Percentiles rank a stretch among this genome's conserved stretches.
phyloP scores from a whole-genome alignment of 2,329 filamentous ascomycete genomes.

The Botrytis cinerea region DNA sequence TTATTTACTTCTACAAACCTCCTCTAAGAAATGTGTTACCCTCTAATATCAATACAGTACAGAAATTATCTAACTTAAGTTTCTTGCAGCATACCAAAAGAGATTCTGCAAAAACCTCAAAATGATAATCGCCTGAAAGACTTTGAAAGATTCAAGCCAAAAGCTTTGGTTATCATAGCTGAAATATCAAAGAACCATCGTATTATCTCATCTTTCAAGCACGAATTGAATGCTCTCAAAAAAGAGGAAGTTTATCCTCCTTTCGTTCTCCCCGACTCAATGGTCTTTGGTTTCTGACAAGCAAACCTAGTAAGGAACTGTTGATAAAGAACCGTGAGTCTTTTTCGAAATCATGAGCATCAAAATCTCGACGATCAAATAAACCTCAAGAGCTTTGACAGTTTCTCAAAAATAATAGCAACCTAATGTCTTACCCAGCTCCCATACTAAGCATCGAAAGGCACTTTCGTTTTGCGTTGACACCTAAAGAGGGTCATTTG shows the following conservation, averaged over 20 bases:
- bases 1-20: neutral
- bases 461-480: neutral
- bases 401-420: neutral
- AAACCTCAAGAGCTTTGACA: neutral
- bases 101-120: no score
- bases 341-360: neutral
- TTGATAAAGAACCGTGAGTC: neutral
- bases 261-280: neutral
- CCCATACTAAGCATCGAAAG: slow-evolving; percentile 2
- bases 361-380: neutral
- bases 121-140: no score
- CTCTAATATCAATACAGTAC: neutral
- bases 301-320: neutral
- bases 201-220: neutral
- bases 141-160: neutral
- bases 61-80: neutral
- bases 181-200: neutral
- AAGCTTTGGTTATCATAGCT: neutral
- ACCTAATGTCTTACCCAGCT: neutral
- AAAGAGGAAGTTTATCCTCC: neutral
- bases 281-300: neutral
- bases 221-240: neutral
- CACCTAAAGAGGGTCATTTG: neutral
- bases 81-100: no score
- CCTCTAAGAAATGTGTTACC: fast-evolving